Evolutionary conservation across 768 basidiomycete species (phyloP).

Genomic region (Xerocomellus amylosporus): DNA sequence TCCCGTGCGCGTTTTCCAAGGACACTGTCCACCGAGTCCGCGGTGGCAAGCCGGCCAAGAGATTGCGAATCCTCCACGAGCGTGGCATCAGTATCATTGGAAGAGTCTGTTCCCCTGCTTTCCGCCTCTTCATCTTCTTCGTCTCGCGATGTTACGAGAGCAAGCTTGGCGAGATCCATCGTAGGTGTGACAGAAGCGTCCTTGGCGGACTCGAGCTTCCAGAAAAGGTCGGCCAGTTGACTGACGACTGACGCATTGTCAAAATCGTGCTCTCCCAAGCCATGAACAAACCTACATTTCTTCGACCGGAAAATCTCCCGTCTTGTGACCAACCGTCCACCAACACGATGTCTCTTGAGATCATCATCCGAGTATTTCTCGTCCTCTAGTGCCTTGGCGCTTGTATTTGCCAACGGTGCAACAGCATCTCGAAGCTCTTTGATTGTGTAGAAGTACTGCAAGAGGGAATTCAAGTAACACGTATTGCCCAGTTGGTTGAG

Average conservation of each 20-base stretch:
- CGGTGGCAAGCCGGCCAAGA: constrained; percentile 18
- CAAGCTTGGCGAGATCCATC: constrained; percentile 85
- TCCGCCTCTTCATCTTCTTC: constrained; percentile 83
- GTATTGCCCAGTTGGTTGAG: constrained; percentile 89
- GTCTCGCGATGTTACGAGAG: constrained; percentile 85
- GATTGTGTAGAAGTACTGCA: constrained; percentile 94
- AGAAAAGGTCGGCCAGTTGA: constrained; percentile 78
- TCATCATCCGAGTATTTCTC: constrained; percentile 80
- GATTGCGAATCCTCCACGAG: constrained; percentile 72
- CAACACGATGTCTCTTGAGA: constrained; percentile 79
- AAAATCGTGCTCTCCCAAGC: constrained; percentile 2
- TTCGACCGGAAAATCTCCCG: constrained; percentile 81
- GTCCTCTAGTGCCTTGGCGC: constrained; percentile 56
- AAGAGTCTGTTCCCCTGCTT: constrained; percentile 71
- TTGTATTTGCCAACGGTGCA: constrained; percentile 51
- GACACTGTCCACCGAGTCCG: constrained; percentile 47
- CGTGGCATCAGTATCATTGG: constrained; percentile 86
- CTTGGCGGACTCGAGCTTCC: constrained; percentile 65
- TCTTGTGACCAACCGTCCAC: constrained; percentile 77
- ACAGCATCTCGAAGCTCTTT: constrained; percentile 82
- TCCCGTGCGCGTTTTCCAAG: constrained; percentile 70
- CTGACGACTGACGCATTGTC: constrained; percentile 57
- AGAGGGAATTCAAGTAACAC: constrained; percentile 78
- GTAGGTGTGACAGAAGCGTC: constrained; percentile 74
- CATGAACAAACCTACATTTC: constrained; percentile 57